Base-by-base conservation (phyloP, 805 yeast genomes). In the Metschnikowia reukaufii region DNA sequence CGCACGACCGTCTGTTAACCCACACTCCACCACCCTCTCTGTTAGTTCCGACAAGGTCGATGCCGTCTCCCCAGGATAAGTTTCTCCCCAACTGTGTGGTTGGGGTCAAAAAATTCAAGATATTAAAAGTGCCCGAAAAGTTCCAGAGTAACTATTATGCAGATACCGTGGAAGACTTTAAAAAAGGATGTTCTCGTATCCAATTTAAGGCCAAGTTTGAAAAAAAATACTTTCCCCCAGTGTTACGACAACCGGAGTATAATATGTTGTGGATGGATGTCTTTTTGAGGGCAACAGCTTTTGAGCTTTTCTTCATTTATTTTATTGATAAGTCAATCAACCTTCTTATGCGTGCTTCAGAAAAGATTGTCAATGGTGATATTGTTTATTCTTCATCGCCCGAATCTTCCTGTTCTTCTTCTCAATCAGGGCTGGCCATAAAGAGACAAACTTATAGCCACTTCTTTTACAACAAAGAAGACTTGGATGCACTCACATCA, bases 301-400 rank as follows among this genome's bases (percentile, higher is more conserved):
- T 67, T 35, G 59, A 65, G 30, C 56, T 67, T 7, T 69, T 68
- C 45, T 66, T 63, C 49, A 60, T 62, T 2, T 71, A 69, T 48
- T 64, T 71, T 49, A 63, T 71, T 54, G 75, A 71, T 44, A 60
- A 68, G 40, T 61, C 73, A 0, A 55, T 70, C 36, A 70, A 65
- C 43, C 57, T 67, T 7, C 49, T 66, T 12, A 36, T 55, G 39
- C 42, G 58, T 10, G 59, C 54, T 10, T 54, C 59, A 0, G 51
- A 46, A n/a, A 50, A 52, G 10, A 51, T 55, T 23, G 57, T 55
- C 18, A 47, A 48, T 16, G 56, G 56, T 17, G 59, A 53, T 17
- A 42, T 53, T 7, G 44, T 50, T 15, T 36, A 39, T 18, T 44
- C 54, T 10, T 35, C 52, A 8, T 33, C 40, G 8, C 45, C 38